Base-by-base conservation (phyloP, 73 alveolate genomes). In the Stentor coeruleus region DNA sequence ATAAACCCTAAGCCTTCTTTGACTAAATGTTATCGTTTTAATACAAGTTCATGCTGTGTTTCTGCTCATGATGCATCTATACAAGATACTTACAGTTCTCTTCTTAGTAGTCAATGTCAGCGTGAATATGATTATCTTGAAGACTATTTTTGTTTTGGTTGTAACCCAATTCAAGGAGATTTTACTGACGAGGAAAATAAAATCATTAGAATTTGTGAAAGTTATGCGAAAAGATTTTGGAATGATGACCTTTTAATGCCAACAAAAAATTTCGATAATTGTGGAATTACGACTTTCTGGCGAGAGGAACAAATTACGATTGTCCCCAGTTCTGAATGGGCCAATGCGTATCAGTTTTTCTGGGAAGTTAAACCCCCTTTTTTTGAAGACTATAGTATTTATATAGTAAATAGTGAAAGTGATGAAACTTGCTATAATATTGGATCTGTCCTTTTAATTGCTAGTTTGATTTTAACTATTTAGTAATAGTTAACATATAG, bases 101-200 rank as follows among this genome's bases (percentile, higher is more conserved):
- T 90, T 42, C 81, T 90, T 0, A 59, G 88, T 37, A 38, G 85
- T 30, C 84, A 90, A n/a, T 90, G 96, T 49, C 85, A 76, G 39
- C 81, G 94, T 41, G 77, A 85, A 74, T 90, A 76, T 41, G 76
- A 37, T 35, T 89, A 90, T 30, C 89, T 90, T 14, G 96, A 90
- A 39, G 49, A 86, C 59, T 90, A 84, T 81, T 90, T 84, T 59
- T 90, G 96, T 39, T 84, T 82, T 59, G 96, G 96, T 36, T 90
- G 96, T 80, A 89, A 90, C 82, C 85, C 72, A 39, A 77, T 38
- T 3, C 85, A 90, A 73, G 90, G 87, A 3, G 35, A 59, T 30
- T 55, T 85, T 20, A 74, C 88, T n/a, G 60, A 58, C 15, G 30
- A 57, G n/a, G 76, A 81, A 20, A 72, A 57, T 2, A 75, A 58